Percentiles rank a stretch among this genome's conserved stretches.
Conservation (phyloP, 441 rosid species). For the Metrosideros polymorpha region DNA sequence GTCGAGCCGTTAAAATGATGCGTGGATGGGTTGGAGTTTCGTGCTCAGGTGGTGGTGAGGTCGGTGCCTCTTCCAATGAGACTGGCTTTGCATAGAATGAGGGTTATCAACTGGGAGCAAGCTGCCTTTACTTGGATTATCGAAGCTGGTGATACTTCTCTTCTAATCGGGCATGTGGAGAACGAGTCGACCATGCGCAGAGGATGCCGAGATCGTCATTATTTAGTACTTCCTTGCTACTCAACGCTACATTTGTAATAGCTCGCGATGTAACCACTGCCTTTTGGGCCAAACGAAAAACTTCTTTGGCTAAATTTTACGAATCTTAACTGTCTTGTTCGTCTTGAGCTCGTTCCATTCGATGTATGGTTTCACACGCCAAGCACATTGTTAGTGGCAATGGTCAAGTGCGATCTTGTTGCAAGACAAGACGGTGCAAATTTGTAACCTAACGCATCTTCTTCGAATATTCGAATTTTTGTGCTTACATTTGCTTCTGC, state of each 20-base stretch:
- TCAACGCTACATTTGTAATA: neutral
- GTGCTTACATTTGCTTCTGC: neutral
- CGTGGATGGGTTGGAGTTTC: neutral
- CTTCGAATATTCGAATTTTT: neutral
- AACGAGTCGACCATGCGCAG: neutral
- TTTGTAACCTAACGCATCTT: neutral
- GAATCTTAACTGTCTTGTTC: no score
- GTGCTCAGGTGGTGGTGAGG: no score
- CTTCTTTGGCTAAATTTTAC: no score
- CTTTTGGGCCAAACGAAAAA: no score
- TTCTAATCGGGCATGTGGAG: neutral
- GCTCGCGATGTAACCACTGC: neutral
- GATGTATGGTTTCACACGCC: no score
- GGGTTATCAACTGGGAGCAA: neutral
- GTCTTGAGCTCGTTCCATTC: no score
- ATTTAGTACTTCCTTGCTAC: neutral
- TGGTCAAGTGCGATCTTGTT: neutral
- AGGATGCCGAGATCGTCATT: neutral
- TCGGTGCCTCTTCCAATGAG: neutral
- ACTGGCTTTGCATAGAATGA: neutral
- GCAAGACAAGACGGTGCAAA: rapidly evolving
- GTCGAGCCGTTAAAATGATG: neutral
- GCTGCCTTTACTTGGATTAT: neutral
- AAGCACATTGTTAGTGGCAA: neutral
- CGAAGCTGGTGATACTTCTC: neutral